phyloP scores from a whole-genome alignment of 495 filamentous ascomycete genomes.

The Aspergillus bridgeri region DNA sequence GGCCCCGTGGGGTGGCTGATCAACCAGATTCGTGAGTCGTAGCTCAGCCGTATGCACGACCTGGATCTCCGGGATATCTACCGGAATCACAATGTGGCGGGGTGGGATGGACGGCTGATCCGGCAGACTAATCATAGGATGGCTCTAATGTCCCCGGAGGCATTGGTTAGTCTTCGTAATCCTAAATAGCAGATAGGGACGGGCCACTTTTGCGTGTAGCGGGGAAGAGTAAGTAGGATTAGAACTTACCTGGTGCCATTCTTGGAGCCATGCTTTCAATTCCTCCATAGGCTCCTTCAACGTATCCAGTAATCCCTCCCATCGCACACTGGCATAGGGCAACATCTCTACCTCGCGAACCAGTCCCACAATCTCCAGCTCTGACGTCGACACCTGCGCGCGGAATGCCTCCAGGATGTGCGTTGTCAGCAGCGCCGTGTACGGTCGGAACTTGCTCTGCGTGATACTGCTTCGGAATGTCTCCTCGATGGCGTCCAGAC shows the following conservation, averaged over 20 bases:
- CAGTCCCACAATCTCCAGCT: constrained; percentile 52
- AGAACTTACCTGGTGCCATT: constrained; percentile 47
- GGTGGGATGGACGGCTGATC: constrained; percentile 28
- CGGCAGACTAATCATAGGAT: constrained; percentile 36
- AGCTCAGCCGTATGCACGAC: constrained; percentile 84
- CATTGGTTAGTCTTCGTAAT: background rate
- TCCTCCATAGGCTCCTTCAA: constrained; percentile 36
- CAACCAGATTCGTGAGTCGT: constrained; percentile 41
- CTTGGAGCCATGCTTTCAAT: constrained; percentile 39
- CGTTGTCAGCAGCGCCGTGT: constrained; percentile 46
- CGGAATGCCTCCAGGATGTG: constrained; percentile 53
- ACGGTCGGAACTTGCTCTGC: constrained; percentile 39
- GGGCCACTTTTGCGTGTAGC: no score
- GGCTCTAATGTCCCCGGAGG: constrained; percentile 23
- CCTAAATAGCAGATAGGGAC: background rate
- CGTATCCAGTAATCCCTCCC: constrained; percentile 40
- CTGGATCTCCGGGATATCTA: constrained; percentile 82
- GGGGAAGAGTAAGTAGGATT: background rate
- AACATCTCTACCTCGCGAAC: constrained; percentile 42
- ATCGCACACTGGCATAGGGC: constrained; percentile 36
- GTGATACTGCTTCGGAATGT: constrained; percentile 41
- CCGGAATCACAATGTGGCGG: constrained; percentile 52
- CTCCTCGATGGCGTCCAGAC: constrained; percentile 41
- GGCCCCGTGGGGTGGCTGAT: constrained; percentile 42
- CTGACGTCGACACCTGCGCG: constrained; percentile 49